Percentiles rank a stretch among this genome's conserved stretches.
These are phyloP conservation scores for Brettanomyces bruxellensis DNA, from an alignment of 805 yeast species.

Conservation along the genomic window DNA sequence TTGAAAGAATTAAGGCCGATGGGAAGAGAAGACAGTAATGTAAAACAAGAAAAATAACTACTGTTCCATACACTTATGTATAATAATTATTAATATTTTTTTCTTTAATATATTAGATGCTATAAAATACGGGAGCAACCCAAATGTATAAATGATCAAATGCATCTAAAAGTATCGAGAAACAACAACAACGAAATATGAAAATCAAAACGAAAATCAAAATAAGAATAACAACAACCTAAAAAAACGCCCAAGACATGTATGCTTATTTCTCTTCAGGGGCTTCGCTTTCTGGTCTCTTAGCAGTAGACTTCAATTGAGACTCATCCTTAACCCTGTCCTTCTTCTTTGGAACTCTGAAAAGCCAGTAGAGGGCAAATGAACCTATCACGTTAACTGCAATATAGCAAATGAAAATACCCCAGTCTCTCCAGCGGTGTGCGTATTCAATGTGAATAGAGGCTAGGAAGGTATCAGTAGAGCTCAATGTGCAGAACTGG, in stretches of 20 bases:
- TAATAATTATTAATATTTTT: no score
- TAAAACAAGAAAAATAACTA: no score
- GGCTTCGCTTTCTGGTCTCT: conserved; percentile 4
- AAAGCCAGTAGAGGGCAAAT: conserved; percentile 40
- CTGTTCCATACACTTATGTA: no score
- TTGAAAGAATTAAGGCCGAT: no score
- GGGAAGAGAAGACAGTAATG: no score
- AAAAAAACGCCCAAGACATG: background rate
- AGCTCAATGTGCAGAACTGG: conserved; percentile 45
- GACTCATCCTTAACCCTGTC: conserved; percentile 23
- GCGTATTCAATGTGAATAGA: conserved; percentile 31
- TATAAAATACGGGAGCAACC: no score
- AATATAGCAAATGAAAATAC: conserved; percentile 43
- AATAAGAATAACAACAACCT: background rate
- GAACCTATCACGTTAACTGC: conserved; percentile 30
- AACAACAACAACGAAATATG: no score
- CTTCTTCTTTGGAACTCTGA: conserved; percentile 65
- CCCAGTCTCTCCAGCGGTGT: conserved; percentile 58
- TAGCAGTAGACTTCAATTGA: conserved; percentile 12
- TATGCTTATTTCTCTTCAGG: conserved; percentile 7
- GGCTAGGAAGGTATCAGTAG: conserved; percentile 53
- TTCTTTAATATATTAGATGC: no score
- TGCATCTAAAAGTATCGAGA: no score
- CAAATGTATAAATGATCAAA: background rate
- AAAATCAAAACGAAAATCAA: background rate